Evolutionary conservation across 192 early-diverging fungal genomes (phyloP).

Genomic region (Gryganskiella cystojenkinii): DNA sequence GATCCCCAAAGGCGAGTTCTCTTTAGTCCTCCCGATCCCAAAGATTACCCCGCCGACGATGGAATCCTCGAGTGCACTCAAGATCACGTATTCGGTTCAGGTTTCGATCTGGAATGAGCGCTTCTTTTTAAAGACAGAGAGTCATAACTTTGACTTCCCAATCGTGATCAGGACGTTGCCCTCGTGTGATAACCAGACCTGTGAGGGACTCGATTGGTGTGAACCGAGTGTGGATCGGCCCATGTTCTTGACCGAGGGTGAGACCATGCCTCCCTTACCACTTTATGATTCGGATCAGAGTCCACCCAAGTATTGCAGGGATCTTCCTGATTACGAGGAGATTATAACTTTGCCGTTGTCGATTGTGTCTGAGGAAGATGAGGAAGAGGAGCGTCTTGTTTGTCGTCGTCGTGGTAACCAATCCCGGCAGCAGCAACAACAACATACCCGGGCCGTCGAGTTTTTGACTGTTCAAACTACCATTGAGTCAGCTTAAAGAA

Average conservation of each 20-base stretch:
- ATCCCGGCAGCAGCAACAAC: conserved; percentile 10
- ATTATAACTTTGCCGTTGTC: conserved; percentile 3
- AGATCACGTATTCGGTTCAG: conserved; percentile 51
- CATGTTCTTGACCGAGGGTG: conserved; percentile 42
- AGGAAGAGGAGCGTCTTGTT: neutral
- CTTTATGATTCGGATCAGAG: conserved; percentile 39
- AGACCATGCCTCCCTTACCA: conserved; percentile 38
- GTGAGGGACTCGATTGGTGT: conserved; percentile 51
- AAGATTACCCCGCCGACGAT: conserved; percentile 45
- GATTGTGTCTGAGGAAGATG: conserved; percentile 4
- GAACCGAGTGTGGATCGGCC: conserved; percentile 49
- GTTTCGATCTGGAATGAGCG: conserved; percentile 53
- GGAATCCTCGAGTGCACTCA: conserved; percentile 43
- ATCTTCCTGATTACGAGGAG: conserved; percentile 34
- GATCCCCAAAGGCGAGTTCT: conserved; percentile 46
- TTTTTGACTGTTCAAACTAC: conserved; percentile 21
- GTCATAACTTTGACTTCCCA: conserved; percentile 47
- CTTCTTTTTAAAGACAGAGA: conserved; percentile 52
- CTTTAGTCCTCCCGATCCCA: conserved; percentile 38
- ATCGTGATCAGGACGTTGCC: conserved; percentile 47
- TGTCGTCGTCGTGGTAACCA: neutral
- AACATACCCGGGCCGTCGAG: conserved; percentile 16
- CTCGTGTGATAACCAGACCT: conserved; percentile 44
- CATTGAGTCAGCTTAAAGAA: conserved; percentile 10
- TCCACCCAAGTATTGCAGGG: conserved; percentile 28